These are phyloP conservation scores for Yamadazyma sp. DNA, from an alignment of 1,139 yeast species.

Conservation along the genomic window DNA sequence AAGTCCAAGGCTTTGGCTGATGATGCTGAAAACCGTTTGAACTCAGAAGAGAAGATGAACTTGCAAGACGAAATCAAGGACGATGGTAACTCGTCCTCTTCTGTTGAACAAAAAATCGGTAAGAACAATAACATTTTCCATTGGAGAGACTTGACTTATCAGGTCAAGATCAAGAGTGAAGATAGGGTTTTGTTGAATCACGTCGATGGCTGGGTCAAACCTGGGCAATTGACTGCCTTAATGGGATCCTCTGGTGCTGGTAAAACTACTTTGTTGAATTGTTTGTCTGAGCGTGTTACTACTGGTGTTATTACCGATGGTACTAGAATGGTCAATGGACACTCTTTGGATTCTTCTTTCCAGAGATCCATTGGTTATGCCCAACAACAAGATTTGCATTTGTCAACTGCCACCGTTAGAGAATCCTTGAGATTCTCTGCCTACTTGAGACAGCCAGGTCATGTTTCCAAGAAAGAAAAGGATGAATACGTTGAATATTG, in stretches of 20 bases:
- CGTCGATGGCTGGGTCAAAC: conserved; percentile 56
- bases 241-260: conserved; percentile 46
- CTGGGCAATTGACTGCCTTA: conserved; percentile 38
- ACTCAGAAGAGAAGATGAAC: conserved; percentile 19
- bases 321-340: conserved; percentile 37
- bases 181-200: conserved; percentile 53
- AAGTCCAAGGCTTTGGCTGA: conserved; percentile 11
- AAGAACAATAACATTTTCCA: conserved; percentile 32
- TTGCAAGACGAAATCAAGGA: conserved; percentile 20
- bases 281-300: conserved; percentile 38
- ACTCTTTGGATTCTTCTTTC: conserved; percentile 32
- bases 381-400: conserved; percentile 41
- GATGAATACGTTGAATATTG: conserved; percentile 36
- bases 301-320: conserved; percentile 36
- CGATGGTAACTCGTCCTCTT: conserved; percentile 16
- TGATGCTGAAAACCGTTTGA: conserved; percentile 17
- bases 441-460: conserved; percentile 34
- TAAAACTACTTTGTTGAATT: conserved; percentile 38
- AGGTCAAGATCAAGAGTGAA: conserved; percentile 35
- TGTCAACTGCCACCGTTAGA: conserved; percentile 36
- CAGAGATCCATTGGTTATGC: conserved; percentile 44
- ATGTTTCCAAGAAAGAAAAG: conserved; percentile 29
- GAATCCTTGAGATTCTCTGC: conserved; percentile 40
- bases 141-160: conserved; percentile 45
- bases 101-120: conserved; percentile 9